Conservation (phyloP, 306 rosid genomes). For the Benincasa hispida region DNA sequence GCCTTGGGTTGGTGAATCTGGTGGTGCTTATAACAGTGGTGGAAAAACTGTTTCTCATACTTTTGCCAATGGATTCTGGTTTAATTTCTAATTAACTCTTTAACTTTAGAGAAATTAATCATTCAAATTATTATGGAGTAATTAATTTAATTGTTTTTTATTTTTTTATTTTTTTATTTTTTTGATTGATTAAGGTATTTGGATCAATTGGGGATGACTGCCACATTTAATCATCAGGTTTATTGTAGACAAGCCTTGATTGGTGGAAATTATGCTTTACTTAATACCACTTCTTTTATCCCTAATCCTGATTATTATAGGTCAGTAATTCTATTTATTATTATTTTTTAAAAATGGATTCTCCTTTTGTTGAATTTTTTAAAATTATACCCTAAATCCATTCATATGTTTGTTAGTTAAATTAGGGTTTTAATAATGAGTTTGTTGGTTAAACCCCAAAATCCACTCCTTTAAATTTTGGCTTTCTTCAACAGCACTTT, state of each 20-base stretch:
- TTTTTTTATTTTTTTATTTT: neutral
- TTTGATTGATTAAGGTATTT: slow-evolving; percentile 27
- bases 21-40: slow-evolving; percentile 74
- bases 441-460: too few relatives aligned
- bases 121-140: neutral
- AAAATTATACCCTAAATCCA: too few relatives aligned
- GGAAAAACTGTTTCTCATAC: slow-evolving; percentile 48
- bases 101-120: neutral
- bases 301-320: slow-evolving; percentile 65
- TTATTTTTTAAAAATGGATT: too few relatives aligned
- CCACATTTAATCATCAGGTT: slow-evolving; percentile 38
- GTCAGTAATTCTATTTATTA: neutral
- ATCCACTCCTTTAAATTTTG: too few relatives aligned
- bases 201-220: slow-evolving; percentile 59
- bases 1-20: slow-evolving; percentile 70
- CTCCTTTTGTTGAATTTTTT: too few relatives aligned
- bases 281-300: slow-evolving; percentile 42
- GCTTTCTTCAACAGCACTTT: too few relatives aligned
- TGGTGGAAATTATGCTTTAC: slow-evolving; percentile 60
- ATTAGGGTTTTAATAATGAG: too few relatives aligned
- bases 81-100: neutral
- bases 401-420: too few relatives aligned
- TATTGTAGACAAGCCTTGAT: slow-evolving; percentile 50
- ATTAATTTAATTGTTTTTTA: neutral
- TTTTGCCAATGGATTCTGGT: slow-evolving; percentile 58